A percentile compares a stretch with the other conserved stretches of the same genome.
phyloP scores from a whole-genome alignment of 352 stramenopile species.

The Globisporangium cederbergense region DNA sequence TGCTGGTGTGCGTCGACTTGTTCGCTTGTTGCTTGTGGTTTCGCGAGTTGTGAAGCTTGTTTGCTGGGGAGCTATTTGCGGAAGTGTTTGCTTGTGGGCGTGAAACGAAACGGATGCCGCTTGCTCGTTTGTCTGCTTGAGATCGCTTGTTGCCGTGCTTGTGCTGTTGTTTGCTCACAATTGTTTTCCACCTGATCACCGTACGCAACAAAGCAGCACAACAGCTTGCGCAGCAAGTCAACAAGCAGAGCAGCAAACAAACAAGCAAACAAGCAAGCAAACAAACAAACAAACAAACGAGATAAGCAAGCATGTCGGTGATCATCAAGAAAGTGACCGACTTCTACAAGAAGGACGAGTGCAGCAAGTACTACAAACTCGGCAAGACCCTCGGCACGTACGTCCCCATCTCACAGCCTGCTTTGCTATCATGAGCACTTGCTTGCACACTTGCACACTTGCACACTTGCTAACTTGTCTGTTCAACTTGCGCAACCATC shows the following conservation, averaged over 20 bases:
- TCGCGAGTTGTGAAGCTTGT: background rate
- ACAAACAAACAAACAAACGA: background rate
- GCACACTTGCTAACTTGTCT: background rate
- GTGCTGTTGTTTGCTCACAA: background rate
- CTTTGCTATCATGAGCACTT: background rate
- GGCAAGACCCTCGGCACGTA: constrained; percentile 88
- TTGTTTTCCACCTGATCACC: background rate
- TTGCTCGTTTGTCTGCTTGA: background rate
- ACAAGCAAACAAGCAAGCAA: constrained; percentile 1
- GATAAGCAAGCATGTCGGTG: constrained; percentile 38
- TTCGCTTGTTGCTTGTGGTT: background rate
- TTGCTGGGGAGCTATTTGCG: no score
- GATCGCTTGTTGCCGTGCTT: background rate
- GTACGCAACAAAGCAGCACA: background rate
- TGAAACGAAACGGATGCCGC: constrained; percentile 7
- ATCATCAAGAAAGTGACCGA: constrained; percentile 87
- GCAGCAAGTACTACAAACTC: constrained; percentile 88
- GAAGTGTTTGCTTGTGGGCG: no score
- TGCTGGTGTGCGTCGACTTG: background rate
- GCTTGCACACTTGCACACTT: background rate
- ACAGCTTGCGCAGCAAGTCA: background rate
- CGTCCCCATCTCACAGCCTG: constrained; percentile 15
- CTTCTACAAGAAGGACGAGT: constrained; percentile 88
- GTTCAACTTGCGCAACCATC: constrained; percentile 3
- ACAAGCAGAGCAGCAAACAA: background rate